Base-by-base conservation (phyloP, 306 rosid species). In the Sicyos baderoa region DNA sequence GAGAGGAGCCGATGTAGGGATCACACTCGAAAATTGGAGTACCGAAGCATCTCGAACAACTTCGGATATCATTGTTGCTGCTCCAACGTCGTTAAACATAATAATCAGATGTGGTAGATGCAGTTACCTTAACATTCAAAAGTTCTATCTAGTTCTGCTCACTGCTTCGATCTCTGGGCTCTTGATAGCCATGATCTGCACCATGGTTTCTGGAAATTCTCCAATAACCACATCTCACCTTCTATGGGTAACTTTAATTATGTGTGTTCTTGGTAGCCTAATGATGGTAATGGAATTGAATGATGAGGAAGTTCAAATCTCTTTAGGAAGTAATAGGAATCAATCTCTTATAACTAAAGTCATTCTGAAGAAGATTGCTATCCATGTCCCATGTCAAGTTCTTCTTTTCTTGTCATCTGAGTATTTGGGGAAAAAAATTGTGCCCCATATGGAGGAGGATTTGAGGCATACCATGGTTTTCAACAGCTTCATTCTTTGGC, bases 231-330 rank as follows among this genome's bases (percentile, higher is more conserved):
- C 83, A 32, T 1, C 66, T 32, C 89, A 82, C 16, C 53, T 87
- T 75, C 70, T 82, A n/a, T 89, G 91, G 91, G 77, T 85, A 79
- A 85, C 79, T 74, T 50, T 75, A 64, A 17, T 79, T 22, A 14
- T 76, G 72, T 70, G 68, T 56, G 60, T 81, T 71, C 80, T 85
- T 4, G 94, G 95, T 56, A 72, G 82, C 63, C 72, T 55, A 15
- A 82, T 84, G 89, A 82, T 87, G 91, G 72, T 18, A 59, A 84
- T 87, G 91, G 78, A 82, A 66, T 70, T 81, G 7, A 78, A 68
- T 25, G 44, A 59, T 7, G 22, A 70, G 17, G 77, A 75, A 44
- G 71, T 68, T 8, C 66, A 67, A 54, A 73, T 59, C 50, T n/a
- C 54, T 21, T 59, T 63, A 0, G 10, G 23, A 42, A n/a, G 50